Conservation (phyloP, 441 rosid species). For the Arabidopsis hybrid region DNA sequence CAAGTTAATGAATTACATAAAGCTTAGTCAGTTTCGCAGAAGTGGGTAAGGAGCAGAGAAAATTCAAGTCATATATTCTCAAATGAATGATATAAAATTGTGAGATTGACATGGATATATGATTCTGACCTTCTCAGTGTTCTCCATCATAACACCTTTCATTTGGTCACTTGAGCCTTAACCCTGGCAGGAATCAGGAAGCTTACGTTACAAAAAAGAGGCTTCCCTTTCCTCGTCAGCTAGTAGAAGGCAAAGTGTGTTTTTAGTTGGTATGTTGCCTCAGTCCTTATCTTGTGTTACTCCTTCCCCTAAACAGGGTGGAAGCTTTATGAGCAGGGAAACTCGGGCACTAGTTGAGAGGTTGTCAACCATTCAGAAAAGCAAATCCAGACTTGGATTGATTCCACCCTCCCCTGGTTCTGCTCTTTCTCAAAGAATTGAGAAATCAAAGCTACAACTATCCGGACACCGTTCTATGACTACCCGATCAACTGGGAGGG, state of each 20-base stretch:
- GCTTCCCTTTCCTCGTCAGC: slow-evolving; percentile 55
- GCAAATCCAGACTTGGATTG: slow-evolving; percentile 55
- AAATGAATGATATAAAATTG: background rate
- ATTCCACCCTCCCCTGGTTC: slow-evolving; percentile 56
- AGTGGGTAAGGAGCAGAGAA: background rate
- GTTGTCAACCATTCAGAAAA: slow-evolving; percentile 54
- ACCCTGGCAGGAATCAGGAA: slow-evolving; percentile 51
- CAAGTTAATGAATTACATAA: background rate
- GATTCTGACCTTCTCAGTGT: background rate
- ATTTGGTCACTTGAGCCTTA: too few species aligned
- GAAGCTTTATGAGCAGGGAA: slow-evolving; percentile 56
- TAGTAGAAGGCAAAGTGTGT: slow-evolving; percentile 48
- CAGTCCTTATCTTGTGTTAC: slow-evolving; percentile 50
- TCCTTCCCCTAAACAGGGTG: slow-evolving; percentile 68
- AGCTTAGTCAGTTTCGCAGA: background rate
- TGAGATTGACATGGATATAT: background rate
- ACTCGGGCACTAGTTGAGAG: slow-evolving; percentile 50
- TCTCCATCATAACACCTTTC: too few species aligned
- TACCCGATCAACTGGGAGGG: slow-evolving; percentile 49
- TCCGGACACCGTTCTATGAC: slow-evolving; percentile 50
- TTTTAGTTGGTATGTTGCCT: slow-evolving; percentile 48
- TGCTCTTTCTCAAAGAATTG: slow-evolving; percentile 57
- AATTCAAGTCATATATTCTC: background rate
- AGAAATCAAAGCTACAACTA: slow-evolving; percentile 57
- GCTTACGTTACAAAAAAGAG: slow-evolving; percentile 41